Conservation (phyloP, 1,139 yeast species). For the Scheffersomyces lignicola region DNA sequence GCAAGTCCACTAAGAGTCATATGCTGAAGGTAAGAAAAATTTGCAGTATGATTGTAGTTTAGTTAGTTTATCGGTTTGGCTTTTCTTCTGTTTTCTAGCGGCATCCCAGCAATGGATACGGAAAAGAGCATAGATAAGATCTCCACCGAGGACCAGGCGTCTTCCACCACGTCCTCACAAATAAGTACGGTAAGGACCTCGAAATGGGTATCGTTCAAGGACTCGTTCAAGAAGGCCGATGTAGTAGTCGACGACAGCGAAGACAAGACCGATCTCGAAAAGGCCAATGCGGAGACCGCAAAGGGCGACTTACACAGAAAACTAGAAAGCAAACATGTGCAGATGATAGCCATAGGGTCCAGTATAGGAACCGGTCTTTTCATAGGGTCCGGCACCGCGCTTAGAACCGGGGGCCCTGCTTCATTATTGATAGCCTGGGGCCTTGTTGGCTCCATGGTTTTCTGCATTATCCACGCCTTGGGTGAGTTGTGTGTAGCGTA, state of each 20-base stretch:
- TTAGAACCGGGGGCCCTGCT: slow-evolving; percentile 78
- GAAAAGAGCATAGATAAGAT: neutral
- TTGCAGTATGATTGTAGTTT: neutral
- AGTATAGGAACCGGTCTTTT: slow-evolving; percentile 68
- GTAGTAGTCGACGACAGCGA: slow-evolving; percentile 6
- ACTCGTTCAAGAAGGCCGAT: slow-evolving; percentile 39
- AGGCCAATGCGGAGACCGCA: slow-evolving; percentile 27
- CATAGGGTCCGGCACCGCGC: slow-evolving; percentile 72
- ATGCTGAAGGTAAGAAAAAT: slow-evolving; percentile 5
- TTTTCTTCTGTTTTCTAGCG: neutral
- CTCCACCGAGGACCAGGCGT: neutral
- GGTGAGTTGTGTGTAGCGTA: slow-evolving; percentile 82
- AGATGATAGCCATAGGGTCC: slow-evolving; percentile 67
- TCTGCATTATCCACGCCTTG: slow-evolving; percentile 76
- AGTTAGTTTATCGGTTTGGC: neutral
- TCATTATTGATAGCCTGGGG: slow-evolving; percentile 71
- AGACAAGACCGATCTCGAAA: slow-evolving; percentile 21
- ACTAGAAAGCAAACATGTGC: slow-evolving; percentile 53
- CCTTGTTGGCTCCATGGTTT: slow-evolving; percentile 67
- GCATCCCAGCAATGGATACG: neutral
- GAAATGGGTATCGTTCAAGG: slow-evolving; percentile 23
- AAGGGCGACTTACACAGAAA: slow-evolving; percentile 37
- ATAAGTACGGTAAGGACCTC: slow-evolving; percentile 3
- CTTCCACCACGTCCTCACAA: neutral
- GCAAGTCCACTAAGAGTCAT: slow-evolving; percentile 8